These are phyloP conservation scores for Plectosphaerella sp. DNA, from an alignment of 2,329 filamentous ascomycete genomes.

Conservation along the genomic window DNA sequence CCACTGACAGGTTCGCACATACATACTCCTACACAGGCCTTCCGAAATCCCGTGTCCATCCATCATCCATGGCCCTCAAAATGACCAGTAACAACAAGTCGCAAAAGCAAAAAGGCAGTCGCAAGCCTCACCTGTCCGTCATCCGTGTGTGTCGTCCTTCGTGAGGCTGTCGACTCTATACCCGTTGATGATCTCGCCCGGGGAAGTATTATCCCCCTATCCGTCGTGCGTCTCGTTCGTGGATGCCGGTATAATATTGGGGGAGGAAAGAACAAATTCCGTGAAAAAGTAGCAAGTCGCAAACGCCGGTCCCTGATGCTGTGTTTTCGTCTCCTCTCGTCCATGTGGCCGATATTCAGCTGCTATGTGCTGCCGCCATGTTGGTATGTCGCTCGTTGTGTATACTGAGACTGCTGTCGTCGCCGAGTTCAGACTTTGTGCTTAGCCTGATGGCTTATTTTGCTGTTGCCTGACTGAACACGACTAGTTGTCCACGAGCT, in stretches of 20 bases:
- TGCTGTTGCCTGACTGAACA: constrained; percentile 1
- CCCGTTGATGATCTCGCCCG: no score
- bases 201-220: no score
- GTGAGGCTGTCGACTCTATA: no score
- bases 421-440: background rate
- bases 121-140: no score
- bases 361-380: background rate
- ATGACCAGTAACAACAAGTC: no score
- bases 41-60: no score
- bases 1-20: background rate
- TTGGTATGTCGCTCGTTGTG: constrained; percentile 3
- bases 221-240: no score
- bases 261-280: constrained; percentile 1
- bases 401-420: background rate
- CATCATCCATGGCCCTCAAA: no score
- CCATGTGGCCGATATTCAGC: background rate
- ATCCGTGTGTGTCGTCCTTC: no score
- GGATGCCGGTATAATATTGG: no score
- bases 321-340: constrained; percentile 5
- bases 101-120: no score
- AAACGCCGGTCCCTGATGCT: constrained; percentile 10
- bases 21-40: constrained; percentile 3
- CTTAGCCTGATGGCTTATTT: constrained; percentile 3
- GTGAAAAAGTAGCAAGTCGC: constrained; percentile 2
- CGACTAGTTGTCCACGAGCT: constrained; percentile 34